Base-by-base conservation (phyloP, 192 early-diverging fungal genomes). In the Dimargaris verticillata region DNA sequence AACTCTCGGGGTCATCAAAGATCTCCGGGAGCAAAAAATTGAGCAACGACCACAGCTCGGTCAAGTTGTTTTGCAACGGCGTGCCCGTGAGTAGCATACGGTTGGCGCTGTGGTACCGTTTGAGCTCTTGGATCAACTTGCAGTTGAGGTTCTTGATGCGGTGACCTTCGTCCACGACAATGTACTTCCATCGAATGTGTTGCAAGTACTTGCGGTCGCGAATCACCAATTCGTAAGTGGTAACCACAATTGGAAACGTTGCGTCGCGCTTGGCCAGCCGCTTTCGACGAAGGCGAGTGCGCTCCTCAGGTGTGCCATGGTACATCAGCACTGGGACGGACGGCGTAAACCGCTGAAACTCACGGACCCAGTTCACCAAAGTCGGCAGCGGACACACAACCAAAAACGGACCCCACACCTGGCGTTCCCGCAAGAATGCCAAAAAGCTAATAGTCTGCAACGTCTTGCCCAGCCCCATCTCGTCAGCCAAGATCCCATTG, bases 21-120 rank as follows among this genome's bases (percentile, higher is more conserved):
- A 98, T 91, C 66, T 92, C 88, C n/a, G 95, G 95, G 50, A 94
- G 71, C 22, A 96, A 74, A 60, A 95, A 98, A 66, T 98, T 92
- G 20, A 98, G 78, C 58, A 98, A 70, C 63, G 89, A 88, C 95
- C 95, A 98, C 11, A 98, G 80, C 67, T 98, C 93, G 0, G 82
- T 70, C 44, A 98, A 67, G 65, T 92, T 92, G 72, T 98, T 98
- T 66, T 88, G 88, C 44, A 98, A 72, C 15, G 95, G 95, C 46
- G 94, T 97, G 48, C 94, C 94, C 3, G 90, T 92, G 45, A 98
- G 72, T 7, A 99, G 70, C 45, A 95, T 70, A 10, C 92, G 75
- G 67, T 93, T 95, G n/a, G 86, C 83, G 54, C 81, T 81, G 45
- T 83, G 76, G 73, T 89, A 90, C 0, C 71, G 69, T 62, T 93